These are phyloP conservation scores for Kwoniella europaea DNA, from an alignment of 768 basidiomycete species.

Conservation along the genomic window DNA sequence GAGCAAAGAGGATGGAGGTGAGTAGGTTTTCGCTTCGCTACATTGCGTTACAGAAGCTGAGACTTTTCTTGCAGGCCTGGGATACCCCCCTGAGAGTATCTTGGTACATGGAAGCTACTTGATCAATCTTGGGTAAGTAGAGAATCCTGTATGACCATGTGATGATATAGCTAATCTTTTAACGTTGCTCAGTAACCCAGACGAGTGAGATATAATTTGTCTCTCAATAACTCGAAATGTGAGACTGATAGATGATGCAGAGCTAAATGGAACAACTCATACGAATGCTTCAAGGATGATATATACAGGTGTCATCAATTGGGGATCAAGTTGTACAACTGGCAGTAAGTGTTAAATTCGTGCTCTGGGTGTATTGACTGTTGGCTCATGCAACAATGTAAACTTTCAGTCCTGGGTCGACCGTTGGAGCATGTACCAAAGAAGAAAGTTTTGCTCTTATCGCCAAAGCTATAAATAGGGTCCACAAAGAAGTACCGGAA, in stretches of 20 bases:
- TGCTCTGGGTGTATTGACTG: neutral
- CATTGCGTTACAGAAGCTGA: neutral
- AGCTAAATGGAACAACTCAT: slow-evolving; percentile 54
- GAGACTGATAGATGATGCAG: slow-evolving; percentile 20
- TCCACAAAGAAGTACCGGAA: slow-evolving; percentile 67
- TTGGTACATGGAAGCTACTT: slow-evolving; percentile 86
- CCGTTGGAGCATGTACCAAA: slow-evolving; percentile 70
- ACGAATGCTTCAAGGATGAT: slow-evolving; percentile 79
- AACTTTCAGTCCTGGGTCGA: slow-evolving; percentile 73
- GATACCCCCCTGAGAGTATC: slow-evolving; percentile 68
- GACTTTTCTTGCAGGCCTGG: slow-evolving; percentile 57
- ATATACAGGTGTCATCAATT: slow-evolving; percentile 76
- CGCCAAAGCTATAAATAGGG: slow-evolving; percentile 74
- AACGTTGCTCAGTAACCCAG: slow-evolving; percentile 64
- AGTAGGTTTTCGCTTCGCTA: slow-evolving; percentile 9
- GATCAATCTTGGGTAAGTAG: slow-evolving; percentile 69
- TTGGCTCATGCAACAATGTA: neutral
- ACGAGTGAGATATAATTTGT: slow-evolving; percentile 71
- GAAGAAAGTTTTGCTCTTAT: slow-evolving; percentile 70
- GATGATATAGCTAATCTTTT: neutral
- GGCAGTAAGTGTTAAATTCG: slow-evolving; percentile 69
- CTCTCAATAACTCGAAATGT: too few relatives aligned
- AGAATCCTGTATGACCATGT: neutral
- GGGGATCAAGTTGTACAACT: slow-evolving; percentile 76
- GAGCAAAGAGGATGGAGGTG: slow-evolving; percentile 56